These are phyloP conservation scores for Nyssa sinensis DNA, from an alignment of 148 eudicot genomes.

Conservation along the genomic window DNA sequence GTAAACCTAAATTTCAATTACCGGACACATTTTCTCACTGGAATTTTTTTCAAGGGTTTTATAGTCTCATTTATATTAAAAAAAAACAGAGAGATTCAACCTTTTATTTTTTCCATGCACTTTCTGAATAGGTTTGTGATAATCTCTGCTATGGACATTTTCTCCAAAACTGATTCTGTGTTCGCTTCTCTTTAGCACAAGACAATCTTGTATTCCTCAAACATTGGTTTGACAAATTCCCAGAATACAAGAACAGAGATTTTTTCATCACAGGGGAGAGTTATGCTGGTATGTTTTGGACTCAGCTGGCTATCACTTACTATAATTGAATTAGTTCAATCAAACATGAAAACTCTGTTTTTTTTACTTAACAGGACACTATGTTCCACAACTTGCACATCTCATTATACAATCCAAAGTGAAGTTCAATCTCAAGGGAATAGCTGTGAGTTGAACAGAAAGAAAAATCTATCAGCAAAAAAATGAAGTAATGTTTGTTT, in stretches of 20 bases:
- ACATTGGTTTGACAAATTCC: slow-evolving; percentile 57
- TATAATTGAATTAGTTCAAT: not conserved
- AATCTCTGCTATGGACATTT: too few species aligned
- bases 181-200: slow-evolving; percentile 29
- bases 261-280: slow-evolving; percentile 77
- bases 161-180: not conserved
- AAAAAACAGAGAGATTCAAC: too few species aligned
- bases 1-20: not conserved
- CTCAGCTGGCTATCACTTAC: too few species aligned
- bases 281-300: slow-evolving; percentile 43
- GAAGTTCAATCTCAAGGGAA: slow-evolving; percentile 66
- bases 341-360: slow-evolving; percentile 2
- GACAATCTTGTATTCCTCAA: slow-evolving; percentile 65
- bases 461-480: not conserved
- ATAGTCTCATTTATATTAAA: too few species aligned
- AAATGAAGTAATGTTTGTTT: too few species aligned
- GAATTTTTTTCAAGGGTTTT: too few species aligned
- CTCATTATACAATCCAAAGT: slow-evolving; percentile 42
- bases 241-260: slow-evolving; percentile 61
- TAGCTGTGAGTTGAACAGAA: slow-evolving; percentile 53
- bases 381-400: slow-evolving; percentile 77
- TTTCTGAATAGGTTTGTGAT: too few species aligned
- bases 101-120: too few species aligned
- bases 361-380: slow-evolving; percentile 74
- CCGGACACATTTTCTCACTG: slow-evolving; percentile 5